Evolutionary conservation across 257 asterid species (phyloP), one percentile per base, ranked within the genome.

Genomic region (Jacaranda mimosifolia): DNA sequence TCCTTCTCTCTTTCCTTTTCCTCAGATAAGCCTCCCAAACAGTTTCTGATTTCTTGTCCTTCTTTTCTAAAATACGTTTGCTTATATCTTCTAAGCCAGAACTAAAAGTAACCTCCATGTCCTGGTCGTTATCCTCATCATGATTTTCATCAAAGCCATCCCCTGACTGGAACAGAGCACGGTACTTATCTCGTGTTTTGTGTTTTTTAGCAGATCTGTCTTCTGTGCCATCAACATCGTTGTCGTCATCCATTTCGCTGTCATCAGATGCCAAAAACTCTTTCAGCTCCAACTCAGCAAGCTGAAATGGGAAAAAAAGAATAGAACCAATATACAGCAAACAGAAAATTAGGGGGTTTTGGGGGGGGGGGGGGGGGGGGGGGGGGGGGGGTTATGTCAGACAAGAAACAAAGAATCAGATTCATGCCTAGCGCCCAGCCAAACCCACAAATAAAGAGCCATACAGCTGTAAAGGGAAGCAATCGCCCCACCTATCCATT

Each of bases 91-190:
- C 99, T 75, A 96, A 82, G 43, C 95, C 97, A 36, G 97, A 82
- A 68, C 82, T 91, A 76, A 93, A 91, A 4, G 98, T 96, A 68
- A 93, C 91, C 88, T 93, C 97, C 98, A 96, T 91, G 77, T 93
- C 97, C 82, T 80, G 89, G 69, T 80, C 89, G 72, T 85, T 83
- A 9, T 85, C 92, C 68, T 90, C 85, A 38, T 76, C 91, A 55
- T 75, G 81, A 46, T 87, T 88, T 57, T 80, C 93, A 75, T 87
- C 97, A 1, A 89, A 89, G 62, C 87, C 95, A 59, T 88, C 87
- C 77, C 88, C 97, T 56, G 94, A 83, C 78, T 85, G 87, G 76
- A 93, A 40, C 26, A 96, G 79, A 15, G 96, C 88, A 15, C 90
- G 98, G 77, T 90, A 96, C 71, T 78, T 77, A 79, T 93, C 91